phyloP scores from a whole-genome alignment of 257 asterid species.

The Ballota nigra region DNA sequence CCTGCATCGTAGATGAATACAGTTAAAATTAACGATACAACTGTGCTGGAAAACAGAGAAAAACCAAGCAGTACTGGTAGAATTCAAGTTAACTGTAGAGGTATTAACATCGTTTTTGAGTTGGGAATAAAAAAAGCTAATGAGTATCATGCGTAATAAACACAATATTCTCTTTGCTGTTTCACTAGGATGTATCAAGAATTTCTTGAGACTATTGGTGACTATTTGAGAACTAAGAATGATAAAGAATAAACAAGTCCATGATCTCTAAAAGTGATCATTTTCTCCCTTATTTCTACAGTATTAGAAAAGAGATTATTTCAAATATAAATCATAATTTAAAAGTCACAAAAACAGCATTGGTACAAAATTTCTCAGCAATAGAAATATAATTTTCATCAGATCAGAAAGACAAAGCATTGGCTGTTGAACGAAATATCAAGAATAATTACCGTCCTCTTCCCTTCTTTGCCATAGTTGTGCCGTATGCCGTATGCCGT shows the following conservation, averaged over 20 bases:
- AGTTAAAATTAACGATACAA: constrained; percentile 3
- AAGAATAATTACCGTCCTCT: constrained; percentile 67
- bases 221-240: not conserved
- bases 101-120: too few species aligned
- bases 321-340: not conserved
- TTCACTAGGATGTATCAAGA: not conserved
- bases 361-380: not conserved
- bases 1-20: constrained; percentile 53
- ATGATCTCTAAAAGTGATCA: not conserved
- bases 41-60: not conserved
- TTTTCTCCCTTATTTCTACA: constrained; percentile 4
- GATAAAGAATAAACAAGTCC: not conserved
- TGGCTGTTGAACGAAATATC: constrained; percentile 10
- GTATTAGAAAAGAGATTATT: constrained; percentile 3
- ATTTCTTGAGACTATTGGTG: not conserved
- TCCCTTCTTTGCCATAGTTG: constrained; percentile 98
- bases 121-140: not conserved
- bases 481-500: constrained; percentile 87
- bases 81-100: too few species aligned
- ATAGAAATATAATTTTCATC: not conserved
- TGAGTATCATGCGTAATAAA: not conserved
- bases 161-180: not conserved
- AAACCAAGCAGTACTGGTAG: too few species aligned
- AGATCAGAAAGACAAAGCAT: not conserved
- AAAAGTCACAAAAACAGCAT: not conserved